phyloP scores from a whole-genome alignment of 1,284 basidiomycete species.

The Ceratobasidium sp. region DNA sequence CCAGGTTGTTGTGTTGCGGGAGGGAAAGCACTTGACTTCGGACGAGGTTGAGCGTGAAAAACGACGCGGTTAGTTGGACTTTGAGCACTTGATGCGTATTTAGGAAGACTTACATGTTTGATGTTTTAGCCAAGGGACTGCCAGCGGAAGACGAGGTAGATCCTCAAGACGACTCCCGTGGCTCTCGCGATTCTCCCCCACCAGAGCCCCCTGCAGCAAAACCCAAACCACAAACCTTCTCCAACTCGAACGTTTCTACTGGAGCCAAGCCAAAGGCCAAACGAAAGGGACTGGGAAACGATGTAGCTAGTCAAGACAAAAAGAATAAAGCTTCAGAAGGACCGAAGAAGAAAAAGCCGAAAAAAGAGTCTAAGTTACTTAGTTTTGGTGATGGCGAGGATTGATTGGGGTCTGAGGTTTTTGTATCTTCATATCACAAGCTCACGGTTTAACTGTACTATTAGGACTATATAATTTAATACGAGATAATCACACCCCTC shows the following conservation, averaged over 20 bases:
- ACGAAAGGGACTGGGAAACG: conserved; percentile 39
- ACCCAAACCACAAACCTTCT: conserved; percentile 59
- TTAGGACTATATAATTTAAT: background rate
- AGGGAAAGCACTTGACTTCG: conserved; percentile 84
- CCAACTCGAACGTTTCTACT: conserved; percentile 55
- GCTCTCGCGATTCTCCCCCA: background rate
- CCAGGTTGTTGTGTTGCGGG: conserved; percentile 85
- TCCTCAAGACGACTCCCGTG: conserved; percentile 23
- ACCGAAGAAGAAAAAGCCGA: conserved; percentile 63
- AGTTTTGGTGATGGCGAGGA: conserved; percentile 68
- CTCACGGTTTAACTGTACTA: background rate
- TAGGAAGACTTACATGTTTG: conserved; percentile 31
- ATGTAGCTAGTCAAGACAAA: conserved; percentile 38
- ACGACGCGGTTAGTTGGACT: conserved; percentile 71
- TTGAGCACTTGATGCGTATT: conserved; percentile 4
- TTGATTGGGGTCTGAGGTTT: background rate
- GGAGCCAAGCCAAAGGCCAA: conserved; percentile 48
- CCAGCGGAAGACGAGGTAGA: conserved; percentile 11
- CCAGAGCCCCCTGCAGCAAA: conserved; percentile 55
- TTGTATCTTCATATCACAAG: conserved; percentile 1
- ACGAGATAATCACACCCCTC: background rate
- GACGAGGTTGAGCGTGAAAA: conserved; percentile 82
- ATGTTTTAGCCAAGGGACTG: conserved; percentile 47
- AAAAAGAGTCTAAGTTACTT: conserved; percentile 67
- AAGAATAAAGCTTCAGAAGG: conserved; percentile 55